Evolutionary conservation across 208 protist species (phyloP).

Genomic region (Trypanosoma rangeli): DNA sequence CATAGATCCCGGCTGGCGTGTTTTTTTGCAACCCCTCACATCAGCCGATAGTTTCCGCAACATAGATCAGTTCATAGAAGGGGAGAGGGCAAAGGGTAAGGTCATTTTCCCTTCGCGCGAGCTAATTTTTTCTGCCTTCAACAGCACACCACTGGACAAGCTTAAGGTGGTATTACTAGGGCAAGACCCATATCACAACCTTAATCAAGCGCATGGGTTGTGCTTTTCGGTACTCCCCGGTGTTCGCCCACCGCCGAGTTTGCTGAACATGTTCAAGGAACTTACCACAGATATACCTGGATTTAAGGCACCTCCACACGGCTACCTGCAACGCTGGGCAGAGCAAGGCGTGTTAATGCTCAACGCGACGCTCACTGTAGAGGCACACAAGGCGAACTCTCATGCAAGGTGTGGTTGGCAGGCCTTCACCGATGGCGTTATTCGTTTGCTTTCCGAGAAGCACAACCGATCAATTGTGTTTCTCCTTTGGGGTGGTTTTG

Average conservation of each 20-base stretch:
- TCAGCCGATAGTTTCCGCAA: slow-evolving; percentile 36
- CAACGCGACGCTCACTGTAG: slow-evolving; percentile 96
- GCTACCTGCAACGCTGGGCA: slow-evolving; percentile 94
- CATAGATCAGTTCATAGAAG: slow-evolving; percentile 76
- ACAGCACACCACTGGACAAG: slow-evolving; percentile 82
- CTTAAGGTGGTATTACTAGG: slow-evolving; percentile 96
- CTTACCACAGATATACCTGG: slow-evolving; percentile 77
- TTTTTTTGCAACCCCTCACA: slow-evolving; percentile 59
- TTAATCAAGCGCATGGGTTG: slow-evolving; percentile 96
- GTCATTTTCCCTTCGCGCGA: slow-evolving; percentile 76
- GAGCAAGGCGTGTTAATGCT: slow-evolving; percentile 97
- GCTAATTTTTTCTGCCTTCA: slow-evolving; percentile 92
- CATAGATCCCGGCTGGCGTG: slow-evolving; percentile 44
- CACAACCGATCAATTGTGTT: slow-evolving; percentile 88
- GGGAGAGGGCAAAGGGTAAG: slow-evolving; percentile 36
- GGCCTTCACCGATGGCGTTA: slow-evolving; percentile 95
- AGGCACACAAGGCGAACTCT: slow-evolving; percentile 89
- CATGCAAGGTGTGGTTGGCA: slow-evolving; percentile 95
- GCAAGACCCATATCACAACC: slow-evolving; percentile 96
- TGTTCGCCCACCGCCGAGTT: slow-evolving; percentile 77
- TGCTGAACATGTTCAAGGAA: slow-evolving; percentile 98
- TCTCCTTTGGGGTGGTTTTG: slow-evolving; percentile 95
- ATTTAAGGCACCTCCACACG: slow-evolving; percentile 89
- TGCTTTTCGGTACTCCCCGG: slow-evolving; percentile 95
- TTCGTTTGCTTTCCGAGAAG: slow-evolving; percentile 71